phyloP scores from a whole-genome alignment of 306 rosid genomes.

The Vigna angularis region DNA sequence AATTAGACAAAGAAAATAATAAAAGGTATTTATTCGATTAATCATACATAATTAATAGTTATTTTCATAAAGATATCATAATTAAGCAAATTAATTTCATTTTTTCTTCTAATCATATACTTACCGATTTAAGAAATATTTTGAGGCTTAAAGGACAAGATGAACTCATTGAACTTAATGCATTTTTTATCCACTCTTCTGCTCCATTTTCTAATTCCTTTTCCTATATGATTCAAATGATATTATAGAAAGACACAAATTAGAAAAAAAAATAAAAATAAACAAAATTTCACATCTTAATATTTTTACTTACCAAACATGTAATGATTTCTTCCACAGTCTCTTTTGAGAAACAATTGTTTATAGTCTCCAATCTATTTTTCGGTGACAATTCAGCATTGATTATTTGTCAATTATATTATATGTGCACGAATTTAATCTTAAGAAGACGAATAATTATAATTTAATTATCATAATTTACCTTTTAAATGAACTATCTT shows the following conservation, averaged over 20 bases:
- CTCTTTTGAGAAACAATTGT: slow-evolving; percentile 45
- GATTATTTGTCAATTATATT: not conserved
- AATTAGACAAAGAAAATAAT: not conserved
- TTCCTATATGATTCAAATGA: slow-evolving; percentile 22
- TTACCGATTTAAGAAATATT: slow-evolving; percentile 36
- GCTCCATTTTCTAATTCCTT: slow-evolving; percentile 30
- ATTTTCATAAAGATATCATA: not conserved
- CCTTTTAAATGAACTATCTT: slow-evolving; percentile 24
- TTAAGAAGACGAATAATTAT: not conserved
- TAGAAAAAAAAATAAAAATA: not conserved
- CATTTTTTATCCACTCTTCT: slow-evolving; percentile 36
- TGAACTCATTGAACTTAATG: slow-evolving; percentile 15
- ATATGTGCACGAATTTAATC: not conserved
- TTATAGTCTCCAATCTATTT: slow-evolving; percentile 31
- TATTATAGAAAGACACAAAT: not conserved
- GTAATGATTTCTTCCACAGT: slow-evolving; percentile 44
- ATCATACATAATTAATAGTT: not conserved
- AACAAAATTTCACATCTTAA: not conserved
- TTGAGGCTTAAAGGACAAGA: slow-evolving; percentile 24
- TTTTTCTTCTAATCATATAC: not conserved
- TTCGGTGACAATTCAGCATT: not conserved
- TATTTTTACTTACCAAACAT: slow-evolving; percentile 36
- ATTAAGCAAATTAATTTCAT: not conserved
- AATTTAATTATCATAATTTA: not conserved
- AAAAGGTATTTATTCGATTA: not conserved